Evolutionary conservation across 192 early-diverging fungal genomes (phyloP), one percentile per base, ranked within the genome.

Genomic region (Backusella mclennaniae): DNA sequence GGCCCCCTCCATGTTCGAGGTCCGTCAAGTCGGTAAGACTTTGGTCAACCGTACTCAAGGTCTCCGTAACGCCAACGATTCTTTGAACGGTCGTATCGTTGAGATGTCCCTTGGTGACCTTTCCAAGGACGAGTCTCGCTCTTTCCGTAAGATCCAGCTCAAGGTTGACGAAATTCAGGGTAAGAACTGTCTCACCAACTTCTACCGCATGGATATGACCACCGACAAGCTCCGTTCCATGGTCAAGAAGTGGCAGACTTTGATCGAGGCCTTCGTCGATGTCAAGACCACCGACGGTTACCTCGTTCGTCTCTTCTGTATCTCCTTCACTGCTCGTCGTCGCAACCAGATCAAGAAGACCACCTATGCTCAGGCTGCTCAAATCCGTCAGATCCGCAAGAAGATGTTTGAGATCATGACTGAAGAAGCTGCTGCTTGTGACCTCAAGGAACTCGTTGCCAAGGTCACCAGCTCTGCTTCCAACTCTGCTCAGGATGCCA

Each of bases 251-350:
- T 97, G 97, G 97, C 96, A 99, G 90, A 44, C 97, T 79, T 88
- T 97, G 76, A 96, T 99, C 72, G 97, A 99, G 92, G 96, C 96
- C 75, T 91, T 94, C 86, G 91, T 97, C 29, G 97, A 99, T 87
- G 95, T 99, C 91, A 99, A 99, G 94, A 99, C 98, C 87, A 97
- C 98, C 79, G 98, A 99, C 89, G 98, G 98, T 78, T 99, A 99
- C 93, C 88, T 98, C 73, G 85, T 99, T 83, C 97, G 98, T 84
- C 88, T 98, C 82, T 99, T 99, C 83, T 91, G 91, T 82, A 94
- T 99, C 84, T 96, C 92, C 75, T 99, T 99, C 93, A 99, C 97
- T 89, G 90, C 93, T 87, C 92, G 93, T 78, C 93, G 94, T 83
- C 86, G 87, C 69, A 92, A 95, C 92, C 98, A 99, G 92, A 86